Conservation (phyloP, 2,329 filamentous ascomycete species). For the Diplodia intermedia region DNA sequence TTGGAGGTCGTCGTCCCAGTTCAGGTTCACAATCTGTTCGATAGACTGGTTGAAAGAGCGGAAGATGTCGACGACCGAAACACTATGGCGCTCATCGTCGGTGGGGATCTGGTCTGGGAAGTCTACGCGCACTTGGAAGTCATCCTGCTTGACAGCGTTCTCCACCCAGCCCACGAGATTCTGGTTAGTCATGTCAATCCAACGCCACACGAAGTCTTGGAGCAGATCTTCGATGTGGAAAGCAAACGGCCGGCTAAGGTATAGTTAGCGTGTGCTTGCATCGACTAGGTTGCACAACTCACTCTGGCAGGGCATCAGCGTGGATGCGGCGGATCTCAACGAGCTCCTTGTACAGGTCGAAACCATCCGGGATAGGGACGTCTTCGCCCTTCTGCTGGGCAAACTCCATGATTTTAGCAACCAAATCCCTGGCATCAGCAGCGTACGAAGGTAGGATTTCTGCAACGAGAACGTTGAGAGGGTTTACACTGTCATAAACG, state of each 20-base stretch:
- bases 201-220: constrained; percentile 94
- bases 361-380: constrained; percentile 88
- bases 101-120: constrained; percentile 67
- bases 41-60: constrained; percentile 91
- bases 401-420: constrained; percentile 78
- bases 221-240: constrained; percentile 88
- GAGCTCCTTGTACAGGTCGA: constrained; percentile 89
- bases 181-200: constrained; percentile 81
- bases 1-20: constrained; percentile 93
- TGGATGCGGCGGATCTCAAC: constrained; percentile 85
- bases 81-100: constrained; percentile 88
- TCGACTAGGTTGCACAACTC: constrained; percentile 36
- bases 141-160: constrained; percentile 87
- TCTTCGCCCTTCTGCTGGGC: constrained; percentile 74
- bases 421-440: constrained; percentile 83
- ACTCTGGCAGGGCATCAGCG: constrained; percentile 71
- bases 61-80: constrained; percentile 92
- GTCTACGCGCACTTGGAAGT: constrained; percentile 76
- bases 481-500: constrained; percentile 55
- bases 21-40: constrained; percentile 82
- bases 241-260: constrained; percentile 68
- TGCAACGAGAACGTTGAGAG: constrained; percentile 74
- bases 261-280: not conserved
- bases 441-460: constrained; percentile 91
- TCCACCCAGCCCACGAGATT: constrained; percentile 86